phyloP scores from a whole-genome alignment of 148 eudicot genomes.

The Cornus florida region DNA sequence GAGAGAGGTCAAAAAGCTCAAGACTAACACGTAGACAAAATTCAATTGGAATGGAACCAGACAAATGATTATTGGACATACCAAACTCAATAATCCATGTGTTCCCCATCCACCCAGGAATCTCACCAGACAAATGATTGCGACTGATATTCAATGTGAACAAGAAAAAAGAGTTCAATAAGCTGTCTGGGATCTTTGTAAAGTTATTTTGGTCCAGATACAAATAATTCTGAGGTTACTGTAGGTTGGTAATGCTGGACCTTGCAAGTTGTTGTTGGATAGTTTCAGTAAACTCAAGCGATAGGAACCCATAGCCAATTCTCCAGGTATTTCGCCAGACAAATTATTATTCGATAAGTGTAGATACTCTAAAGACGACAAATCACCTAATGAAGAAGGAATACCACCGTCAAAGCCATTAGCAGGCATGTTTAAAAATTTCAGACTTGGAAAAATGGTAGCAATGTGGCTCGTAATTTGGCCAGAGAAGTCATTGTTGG shows the following conservation, averaged over 20 bases:
- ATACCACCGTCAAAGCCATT: slow-evolving; percentile 11
- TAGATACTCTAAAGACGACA: background rate
- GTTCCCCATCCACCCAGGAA: background rate
- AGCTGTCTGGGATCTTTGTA: background rate
- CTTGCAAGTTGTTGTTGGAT: slow-evolving; percentile 13
- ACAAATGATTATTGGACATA: slow-evolving; percentile 8
- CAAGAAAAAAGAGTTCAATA: background rate
- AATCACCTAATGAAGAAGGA: slow-evolving; percentile 5
- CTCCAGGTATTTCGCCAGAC: slow-evolving; percentile 6
- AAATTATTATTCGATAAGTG: slow-evolving; percentile 14
- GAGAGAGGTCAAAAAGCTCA: background rate
- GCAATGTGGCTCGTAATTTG: background rate
- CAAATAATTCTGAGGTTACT: background rate
- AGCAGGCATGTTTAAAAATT: background rate
- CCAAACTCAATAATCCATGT: background rate
- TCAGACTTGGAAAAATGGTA: background rate
- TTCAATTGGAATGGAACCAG: background rate
- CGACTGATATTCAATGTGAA: background rate
- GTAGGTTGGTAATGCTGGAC: slow-evolving; percentile 3
- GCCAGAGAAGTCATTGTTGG: background rate
- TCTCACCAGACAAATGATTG: slow-evolving; percentile 6
- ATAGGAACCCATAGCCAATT: background rate
- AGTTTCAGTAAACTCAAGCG: background rate
- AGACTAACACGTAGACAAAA: too few relatives aligned
- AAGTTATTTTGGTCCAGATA: slow-evolving; percentile 3